A percentile compares a stretch with the other conserved stretches of the same genome.
These are phyloP conservation scores for Tetracladium marchalianum DNA, from an alignment of 495 filamentous ascomycete species.

Conservation along the genomic window DNA sequence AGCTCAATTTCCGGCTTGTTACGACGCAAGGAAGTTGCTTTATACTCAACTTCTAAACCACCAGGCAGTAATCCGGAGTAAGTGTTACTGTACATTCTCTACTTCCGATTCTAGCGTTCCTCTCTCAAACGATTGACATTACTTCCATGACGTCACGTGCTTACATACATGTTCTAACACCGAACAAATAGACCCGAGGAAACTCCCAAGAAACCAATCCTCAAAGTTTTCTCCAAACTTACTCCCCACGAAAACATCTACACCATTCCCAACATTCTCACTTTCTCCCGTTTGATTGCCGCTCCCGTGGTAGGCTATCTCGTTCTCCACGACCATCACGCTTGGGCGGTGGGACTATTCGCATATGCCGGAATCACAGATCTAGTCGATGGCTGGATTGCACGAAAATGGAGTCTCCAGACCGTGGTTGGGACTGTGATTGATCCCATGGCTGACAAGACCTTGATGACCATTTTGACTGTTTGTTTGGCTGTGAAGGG, in stretches of 20 bases:
- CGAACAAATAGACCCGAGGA: background rate
- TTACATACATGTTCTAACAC: background rate
- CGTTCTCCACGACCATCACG: conserved; percentile 71
- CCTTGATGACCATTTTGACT: conserved; percentile 85
- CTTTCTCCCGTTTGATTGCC: conserved; percentile 72
- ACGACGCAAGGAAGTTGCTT: too few relatives aligned
- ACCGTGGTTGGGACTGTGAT: conserved; percentile 96
- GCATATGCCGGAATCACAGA: conserved; percentile 89
- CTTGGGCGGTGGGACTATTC: conserved; percentile 71
- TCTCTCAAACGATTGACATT: too few relatives aligned
- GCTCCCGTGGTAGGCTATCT: conserved; percentile 86
- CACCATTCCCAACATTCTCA: conserved; percentile 87
- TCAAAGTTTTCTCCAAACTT: conserved; percentile 14
- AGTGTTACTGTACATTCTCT: background rate
- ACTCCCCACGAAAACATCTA: conserved; percentile 80
- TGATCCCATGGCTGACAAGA: conserved; percentile 95
- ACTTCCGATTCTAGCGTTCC: background rate
- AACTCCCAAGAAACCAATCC: conserved; percentile 12
- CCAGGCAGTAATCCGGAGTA: conserved; percentile 4
- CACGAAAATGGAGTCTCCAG: conserved; percentile 72
- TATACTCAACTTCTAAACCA: conserved; percentile 7
- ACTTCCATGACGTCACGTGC: too few relatives aligned
- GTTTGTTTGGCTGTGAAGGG: conserved; percentile 75
- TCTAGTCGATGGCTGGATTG: conserved; percentile 85
- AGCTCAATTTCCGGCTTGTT: too few relatives aligned